Conservation (phyloP, 1,284 basidiomycete genomes). For the Leccinum colubrinum region DNA sequence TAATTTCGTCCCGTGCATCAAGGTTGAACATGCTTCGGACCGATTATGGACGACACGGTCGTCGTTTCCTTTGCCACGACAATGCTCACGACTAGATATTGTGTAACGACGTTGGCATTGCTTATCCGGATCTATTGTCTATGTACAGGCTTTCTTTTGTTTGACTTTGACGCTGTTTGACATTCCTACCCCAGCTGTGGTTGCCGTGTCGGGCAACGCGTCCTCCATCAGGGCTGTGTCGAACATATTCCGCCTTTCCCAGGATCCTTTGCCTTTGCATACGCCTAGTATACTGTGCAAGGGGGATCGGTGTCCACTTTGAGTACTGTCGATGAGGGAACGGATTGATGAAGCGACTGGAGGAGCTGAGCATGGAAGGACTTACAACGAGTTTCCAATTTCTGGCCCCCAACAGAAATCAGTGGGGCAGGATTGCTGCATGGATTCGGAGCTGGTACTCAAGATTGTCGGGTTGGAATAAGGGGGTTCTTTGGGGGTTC, state of each 20-base stretch:
- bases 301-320: conserved; percentile 64
- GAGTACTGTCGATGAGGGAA: conserved; percentile 57
- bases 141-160: conserved; percentile 47
- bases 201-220: conserved; percentile 72
- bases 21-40: conserved; percentile 44
- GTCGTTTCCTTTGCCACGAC: conserved; percentile 74
- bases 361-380: conserved; percentile 70
- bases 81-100: conserved; percentile 78
- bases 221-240: conserved; percentile 62
- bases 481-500: conserved; percentile 11
- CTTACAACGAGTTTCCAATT: conserved; percentile 69
- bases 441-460: conserved; percentile 68
- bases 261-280: conserved; percentile 45
- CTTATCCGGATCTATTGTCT: conserved; percentile 73
- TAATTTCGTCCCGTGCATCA: conserved; percentile 35
- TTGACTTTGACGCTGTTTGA: conserved; percentile 2
- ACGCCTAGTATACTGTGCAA: conserved; percentile 33
- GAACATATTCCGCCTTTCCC: conserved; percentile 68
- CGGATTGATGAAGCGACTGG: conserved; percentile 40
- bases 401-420: conserved; percentile 53
- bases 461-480: conserved; percentile 49
- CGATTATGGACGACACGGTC: conserved; percentile 62
- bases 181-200: conserved; percentile 60
- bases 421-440: conserved; percentile 63
- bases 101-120: conserved; percentile 69